Evolutionary conservation across 2,329 filamentous ascomycete species (phyloP).

Genomic region (Pseudogymnoascus pannorum): DNA sequence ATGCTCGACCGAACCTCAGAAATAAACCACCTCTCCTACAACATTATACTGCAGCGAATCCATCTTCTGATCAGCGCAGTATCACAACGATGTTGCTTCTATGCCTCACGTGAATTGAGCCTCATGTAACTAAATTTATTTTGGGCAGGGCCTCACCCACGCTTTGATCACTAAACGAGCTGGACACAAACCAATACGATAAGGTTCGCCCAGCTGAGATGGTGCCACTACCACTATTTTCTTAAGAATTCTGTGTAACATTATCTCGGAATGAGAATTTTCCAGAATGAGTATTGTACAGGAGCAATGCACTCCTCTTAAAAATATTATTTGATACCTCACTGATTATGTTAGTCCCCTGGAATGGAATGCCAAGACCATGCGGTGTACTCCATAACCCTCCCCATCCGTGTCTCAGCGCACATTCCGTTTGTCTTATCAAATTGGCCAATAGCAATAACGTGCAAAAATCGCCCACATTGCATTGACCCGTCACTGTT

Average conservation of each 20-base stretch:
- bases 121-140: neutral
- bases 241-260: neutral
- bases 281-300: neutral
- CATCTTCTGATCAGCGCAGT: neutral
- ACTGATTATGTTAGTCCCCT: conserved; percentile 4
- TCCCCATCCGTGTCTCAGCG: neutral
- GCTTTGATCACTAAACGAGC: neutral
- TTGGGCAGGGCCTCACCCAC: neutral
- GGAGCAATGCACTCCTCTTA: neutral
- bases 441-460: neutral
- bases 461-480: neutral
- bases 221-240: neutral
- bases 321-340: neutral
- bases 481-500: neutral
- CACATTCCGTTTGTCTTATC: conserved; percentile 1
- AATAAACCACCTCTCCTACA: neutral
- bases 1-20: neutral
- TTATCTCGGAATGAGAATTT: neutral
- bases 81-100: neutral
- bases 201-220: neutral
- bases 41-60: neutral
- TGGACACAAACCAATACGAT: neutral
- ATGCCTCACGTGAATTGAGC: neutral
- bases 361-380: neutral
- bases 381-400: neutral